phyloP scores from a whole-genome alignment of 2,329 filamentous ascomycete species.

The Fusarium equiseti region DNA sequence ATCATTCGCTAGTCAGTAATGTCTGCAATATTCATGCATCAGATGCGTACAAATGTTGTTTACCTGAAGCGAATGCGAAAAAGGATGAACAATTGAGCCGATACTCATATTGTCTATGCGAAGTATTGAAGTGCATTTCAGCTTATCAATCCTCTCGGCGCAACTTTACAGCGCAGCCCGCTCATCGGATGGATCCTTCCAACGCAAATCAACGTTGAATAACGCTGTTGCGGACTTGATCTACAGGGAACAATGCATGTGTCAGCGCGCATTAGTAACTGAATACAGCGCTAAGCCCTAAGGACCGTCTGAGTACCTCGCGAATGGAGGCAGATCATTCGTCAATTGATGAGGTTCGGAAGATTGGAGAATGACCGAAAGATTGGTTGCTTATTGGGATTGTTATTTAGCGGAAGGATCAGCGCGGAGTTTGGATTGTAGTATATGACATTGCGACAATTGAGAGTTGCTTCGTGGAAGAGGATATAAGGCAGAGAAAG shows the following conservation, averaged over 20 bases:
- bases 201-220: slow-evolving; percentile 11
- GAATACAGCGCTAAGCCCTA: slow-evolving; percentile 10
- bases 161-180: slow-evolving; percentile 11
- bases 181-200: slow-evolving; percentile 4
- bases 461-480: background rate
- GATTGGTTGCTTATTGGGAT: background rate
- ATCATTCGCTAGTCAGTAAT: background rate
- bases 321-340: slow-evolving; percentile 1
- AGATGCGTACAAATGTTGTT: too few species aligned
- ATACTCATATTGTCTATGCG: background rate
- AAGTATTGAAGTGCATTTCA: too few species aligned
- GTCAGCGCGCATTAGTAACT: slow-evolving; percentile 12
- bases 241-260: background rate
- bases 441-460: background rate
- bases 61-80: background rate
- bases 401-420: background rate
- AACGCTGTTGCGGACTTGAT: slow-evolving; percentile 7
- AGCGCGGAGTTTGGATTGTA: background rate
- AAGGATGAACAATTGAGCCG: background rate
- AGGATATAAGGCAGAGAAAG: slow-evolving; percentile 6
- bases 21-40: background rate
- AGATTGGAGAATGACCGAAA: background rate
- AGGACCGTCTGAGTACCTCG: background rate
- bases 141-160: slow-evolving; percentile 21
- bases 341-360: background rate